These are phyloP conservation scores for Melocanna baccifera DNA, from an alignment of 176 grass and related monocot genomes.

Conservation along the genomic window DNA sequence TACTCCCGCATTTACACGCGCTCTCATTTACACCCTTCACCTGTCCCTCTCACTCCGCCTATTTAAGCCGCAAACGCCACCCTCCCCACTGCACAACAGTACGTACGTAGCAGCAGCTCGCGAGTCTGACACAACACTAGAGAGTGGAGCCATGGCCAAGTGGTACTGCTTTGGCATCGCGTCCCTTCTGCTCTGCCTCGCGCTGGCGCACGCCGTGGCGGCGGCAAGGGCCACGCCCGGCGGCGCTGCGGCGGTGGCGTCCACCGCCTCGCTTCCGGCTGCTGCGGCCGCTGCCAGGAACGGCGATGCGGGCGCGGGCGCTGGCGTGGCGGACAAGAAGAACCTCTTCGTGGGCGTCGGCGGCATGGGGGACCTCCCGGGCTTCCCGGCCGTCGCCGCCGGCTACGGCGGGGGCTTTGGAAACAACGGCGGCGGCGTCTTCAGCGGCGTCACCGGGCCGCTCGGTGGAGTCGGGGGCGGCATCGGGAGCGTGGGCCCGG, in stretches of 20 bases:
- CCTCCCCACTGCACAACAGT: background rate
- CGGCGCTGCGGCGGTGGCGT: background rate
- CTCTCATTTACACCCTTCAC: background rate
- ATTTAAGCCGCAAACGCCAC: slow-evolving; percentile 28
- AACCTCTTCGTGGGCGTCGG: slow-evolving; percentile 54
- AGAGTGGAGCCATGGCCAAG: slow-evolving; percentile 30
- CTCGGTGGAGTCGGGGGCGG: slow-evolving; percentile 38
- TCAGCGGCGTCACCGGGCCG: slow-evolving; percentile 54
- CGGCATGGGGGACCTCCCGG: slow-evolving; percentile 54
- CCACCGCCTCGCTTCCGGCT: background rate
- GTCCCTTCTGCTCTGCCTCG: slow-evolving; percentile 31
- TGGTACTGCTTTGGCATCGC: background rate
- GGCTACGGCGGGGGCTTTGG: slow-evolving; percentile 57
- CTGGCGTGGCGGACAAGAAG: slow-evolving; percentile 38
- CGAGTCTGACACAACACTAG: no score
- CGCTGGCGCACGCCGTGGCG: slow-evolving; percentile 1
- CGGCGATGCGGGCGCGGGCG: background rate
- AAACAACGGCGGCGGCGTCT: slow-evolving; percentile 56
- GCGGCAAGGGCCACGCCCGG: slow-evolving; percentile 12
- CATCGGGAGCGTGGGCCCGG: slow-evolving; percentile 30
- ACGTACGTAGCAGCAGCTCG: background rate
- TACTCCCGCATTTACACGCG: no score
- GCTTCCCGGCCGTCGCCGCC: slow-evolving; percentile 42
- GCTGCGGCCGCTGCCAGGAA: background rate
- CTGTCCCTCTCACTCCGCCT: background rate